Conservation (phyloP, 2,329 filamentous ascomycete genomes). For the Macrophomina pseudophaseolina region DNA sequence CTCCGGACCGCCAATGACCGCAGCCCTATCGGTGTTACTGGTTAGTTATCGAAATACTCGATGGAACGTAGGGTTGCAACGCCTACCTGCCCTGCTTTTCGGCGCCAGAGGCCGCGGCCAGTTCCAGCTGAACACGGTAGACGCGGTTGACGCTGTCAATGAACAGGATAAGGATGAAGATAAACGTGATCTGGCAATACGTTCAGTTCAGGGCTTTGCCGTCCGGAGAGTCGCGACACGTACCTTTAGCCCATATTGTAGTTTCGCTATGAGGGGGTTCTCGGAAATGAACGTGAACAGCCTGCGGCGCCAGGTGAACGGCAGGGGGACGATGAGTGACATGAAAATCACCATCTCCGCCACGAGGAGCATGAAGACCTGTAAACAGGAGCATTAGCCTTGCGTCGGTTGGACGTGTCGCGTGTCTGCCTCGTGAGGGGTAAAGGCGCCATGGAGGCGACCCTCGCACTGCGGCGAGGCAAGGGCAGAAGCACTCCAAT, state of each 20-base stretch:
- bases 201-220: neutral
- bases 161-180: slow-evolving; percentile 98
- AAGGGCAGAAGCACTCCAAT: neutral
- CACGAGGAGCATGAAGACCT: slow-evolving; percentile 85
- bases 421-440: slow-evolving; percentile 31
- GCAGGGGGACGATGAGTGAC: slow-evolving; percentile 82
- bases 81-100: slow-evolving; percentile 57
- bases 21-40: slow-evolving; percentile 54
- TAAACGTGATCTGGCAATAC: slow-evolving; percentile 78
- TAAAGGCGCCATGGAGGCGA: slow-evolving; percentile 52
- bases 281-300: slow-evolving; percentile 97
- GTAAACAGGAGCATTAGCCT: neutral
- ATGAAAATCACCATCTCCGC: slow-evolving; percentile 83
- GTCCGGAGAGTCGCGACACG: neutral
- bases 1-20: slow-evolving; percentile 81
- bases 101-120: slow-evolving; percentile 73
- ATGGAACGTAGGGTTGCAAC: slow-evolving; percentile 16
- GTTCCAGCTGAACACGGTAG: slow-evolving; percentile 93
- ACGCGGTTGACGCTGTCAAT: slow-evolving; percentile 96
- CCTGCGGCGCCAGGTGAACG: slow-evolving; percentile 82
- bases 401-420: neutral
- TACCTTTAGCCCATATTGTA: slow-evolving; percentile 97
- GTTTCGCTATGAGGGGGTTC: slow-evolving; percentile 81
- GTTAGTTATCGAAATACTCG: neutral
- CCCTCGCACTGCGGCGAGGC: slow-evolving; percentile 41